Base-by-base conservation (phyloP, 192 early-diverging fungal species). In the Rhizoclosmatium globosum region DNA sequence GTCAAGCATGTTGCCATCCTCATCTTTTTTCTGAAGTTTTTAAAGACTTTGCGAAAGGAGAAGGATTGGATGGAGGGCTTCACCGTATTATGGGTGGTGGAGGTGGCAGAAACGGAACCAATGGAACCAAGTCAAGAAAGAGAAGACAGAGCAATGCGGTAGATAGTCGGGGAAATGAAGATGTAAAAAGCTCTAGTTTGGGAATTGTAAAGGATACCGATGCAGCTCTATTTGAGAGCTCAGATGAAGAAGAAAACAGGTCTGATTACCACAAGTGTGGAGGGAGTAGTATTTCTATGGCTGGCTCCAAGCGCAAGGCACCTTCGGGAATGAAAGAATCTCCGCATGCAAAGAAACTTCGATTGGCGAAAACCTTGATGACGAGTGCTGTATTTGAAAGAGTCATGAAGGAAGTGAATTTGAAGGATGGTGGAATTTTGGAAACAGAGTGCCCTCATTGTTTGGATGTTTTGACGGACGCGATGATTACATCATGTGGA, bases 401-500 rank as follows among this genome's bases (percentile, higher is more conserved):
- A 13, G 67, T 68, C 19, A 7, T 11, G 4, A 17, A n/a, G 41
- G 23, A 45, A 38, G 39, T 42, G 71, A 53, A 64, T 31, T 31
- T 77, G 71, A 72, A 79, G 19, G 15, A 82, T 38, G 59, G 56
- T 75, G 45, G 43, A 73, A 39, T 53, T 6, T 41, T 60, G 39
- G 57, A 58, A 6, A 38, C 11, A 19, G 78, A 79, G 50, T 79
- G 78, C 81, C 31, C 78, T 13, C 59, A 69, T 79, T 79, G 78
- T 74, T 31, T 80, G 53, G 78, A 79, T 42, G 78, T 73, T 13
- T 23, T 73, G 53, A 31, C 57, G 17, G 71, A 73, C n/a, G 19
- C 57, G 9, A 15, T 73, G 17, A 47, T 68, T 1, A 68, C 67
- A 19, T 13, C 6, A 2, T 87, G 86, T 45, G 86, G 86, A 2